A percentile compares a stretch with the other conserved stretches of the same genome.
Evolutionary conservation across 495 filamentous ascomycete species (phyloP).

Genomic region (Aspergillus carlsbadensis): DNA sequence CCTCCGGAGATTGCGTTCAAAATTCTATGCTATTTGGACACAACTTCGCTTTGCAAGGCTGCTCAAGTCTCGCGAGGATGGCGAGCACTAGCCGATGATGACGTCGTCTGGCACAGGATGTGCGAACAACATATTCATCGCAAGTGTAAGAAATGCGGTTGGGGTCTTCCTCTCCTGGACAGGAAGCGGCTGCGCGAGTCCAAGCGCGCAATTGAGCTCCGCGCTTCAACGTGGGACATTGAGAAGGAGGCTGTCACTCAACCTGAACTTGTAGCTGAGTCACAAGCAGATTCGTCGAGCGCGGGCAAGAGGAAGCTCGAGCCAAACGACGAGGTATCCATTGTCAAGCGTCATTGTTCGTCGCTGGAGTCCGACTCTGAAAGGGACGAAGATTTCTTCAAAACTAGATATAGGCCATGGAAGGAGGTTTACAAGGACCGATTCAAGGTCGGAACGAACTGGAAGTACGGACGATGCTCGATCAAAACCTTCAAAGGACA

Average conservation of each 20-base stretch:
- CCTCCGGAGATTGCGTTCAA: slow-evolving; percentile 91
- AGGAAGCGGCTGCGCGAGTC: slow-evolving; percentile 82
- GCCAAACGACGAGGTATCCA: slow-evolving; percentile 27
- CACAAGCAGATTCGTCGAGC: slow-evolving; percentile 21
- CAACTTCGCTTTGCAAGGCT: slow-evolving; percentile 93
- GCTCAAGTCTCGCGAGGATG: slow-evolving; percentile 91
- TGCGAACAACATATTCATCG: slow-evolving; percentile 97
- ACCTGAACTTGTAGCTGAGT: slow-evolving; percentile 14
- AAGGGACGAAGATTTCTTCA: slow-evolving; percentile 44
- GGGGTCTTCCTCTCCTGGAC: slow-evolving; percentile 88
- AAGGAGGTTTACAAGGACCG: slow-evolving; percentile 90
- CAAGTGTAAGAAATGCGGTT: slow-evolving; percentile 96
- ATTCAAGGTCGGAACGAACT: slow-evolving; percentile 88
- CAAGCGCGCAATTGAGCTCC: slow-evolving; percentile 78
- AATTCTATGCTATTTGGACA: slow-evolving; percentile 90
- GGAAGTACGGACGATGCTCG: slow-evolving; percentile 89
- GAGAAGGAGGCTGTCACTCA: slow-evolving; percentile 25
- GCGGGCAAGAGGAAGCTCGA: slow-evolving; percentile 42
- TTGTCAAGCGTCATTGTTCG: slow-evolving; percentile 38
- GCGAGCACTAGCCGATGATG: slow-evolving; percentile 86
- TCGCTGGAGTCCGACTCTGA: slow-evolving; percentile 30
- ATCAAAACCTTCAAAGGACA: slow-evolving; percentile 83
- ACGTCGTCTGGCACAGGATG: slow-evolving; percentile 98
- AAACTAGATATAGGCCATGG: slow-evolving; percentile 68
- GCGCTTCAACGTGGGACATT: slow-evolving; percentile 55